Conservation (phyloP, 495 filamentous ascomycete genomes). For the Tuber aestivum region DNA sequence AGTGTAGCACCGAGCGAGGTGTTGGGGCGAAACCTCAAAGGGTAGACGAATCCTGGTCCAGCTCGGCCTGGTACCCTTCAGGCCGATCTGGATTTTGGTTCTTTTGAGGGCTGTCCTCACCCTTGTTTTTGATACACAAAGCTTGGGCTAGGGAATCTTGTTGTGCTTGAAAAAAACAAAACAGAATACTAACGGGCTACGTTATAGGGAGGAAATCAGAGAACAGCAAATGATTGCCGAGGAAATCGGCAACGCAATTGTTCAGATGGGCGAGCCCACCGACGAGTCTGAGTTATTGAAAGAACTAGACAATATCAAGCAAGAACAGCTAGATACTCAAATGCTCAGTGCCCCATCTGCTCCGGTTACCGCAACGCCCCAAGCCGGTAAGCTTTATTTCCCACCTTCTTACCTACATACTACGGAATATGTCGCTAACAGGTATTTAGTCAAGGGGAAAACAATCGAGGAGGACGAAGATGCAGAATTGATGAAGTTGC, state of each 20-base stretch:
- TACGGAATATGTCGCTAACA: slow-evolving; percentile 34
- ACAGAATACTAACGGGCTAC: slow-evolving; percentile 18
- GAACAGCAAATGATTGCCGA: slow-evolving; percentile 89
- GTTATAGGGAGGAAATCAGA: slow-evolving; percentile 74
- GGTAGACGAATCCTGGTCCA: neutral
- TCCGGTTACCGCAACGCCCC: slow-evolving; percentile 52
- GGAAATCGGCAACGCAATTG: slow-evolving; percentile 82
- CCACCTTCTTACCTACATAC: neutral
- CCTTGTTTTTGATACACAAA: neutral
- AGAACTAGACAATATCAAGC: slow-evolving; percentile 70
- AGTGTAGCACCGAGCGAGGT: neutral
- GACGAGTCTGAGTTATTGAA: slow-evolving; percentile 83
- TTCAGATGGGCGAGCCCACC: slow-evolving; percentile 61
- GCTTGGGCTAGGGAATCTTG: neutral
- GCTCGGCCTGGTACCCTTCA: neutral
- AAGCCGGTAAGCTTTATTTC: slow-evolving; percentile 68
- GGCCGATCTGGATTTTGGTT: neutral
- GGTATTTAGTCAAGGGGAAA: slow-evolving; percentile 52
- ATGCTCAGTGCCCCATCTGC: slow-evolving; percentile 85
- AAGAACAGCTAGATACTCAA: slow-evolving; percentile 82
- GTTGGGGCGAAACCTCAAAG: neutral
- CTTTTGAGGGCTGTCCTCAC: neutral
- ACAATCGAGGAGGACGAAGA: slow-evolving; percentile 79
- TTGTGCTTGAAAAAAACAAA: neutral
- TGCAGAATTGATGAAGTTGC: slow-evolving; percentile 84